A percentile compares a stretch with the other conserved stretches of the same genome.
Conservation (phyloP, 2,329 filamentous ascomycete species). For the Basipetospora chlamydospora region DNA sequence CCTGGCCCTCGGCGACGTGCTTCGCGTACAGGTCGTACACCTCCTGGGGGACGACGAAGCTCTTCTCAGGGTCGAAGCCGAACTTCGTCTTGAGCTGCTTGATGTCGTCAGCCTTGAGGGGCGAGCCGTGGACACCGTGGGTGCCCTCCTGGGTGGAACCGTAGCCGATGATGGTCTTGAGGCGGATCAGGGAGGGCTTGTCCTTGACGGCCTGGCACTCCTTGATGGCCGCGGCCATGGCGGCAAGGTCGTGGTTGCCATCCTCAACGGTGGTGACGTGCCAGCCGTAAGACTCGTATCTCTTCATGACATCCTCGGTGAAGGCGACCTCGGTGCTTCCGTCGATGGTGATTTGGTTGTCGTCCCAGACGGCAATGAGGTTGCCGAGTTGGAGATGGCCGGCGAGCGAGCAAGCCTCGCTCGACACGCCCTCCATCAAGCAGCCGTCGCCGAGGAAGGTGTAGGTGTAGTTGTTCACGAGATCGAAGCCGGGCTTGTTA, state of each 20-base stretch:
- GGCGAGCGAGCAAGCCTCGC: conserved; percentile 80
- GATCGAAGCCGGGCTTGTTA: conserved; percentile 89
- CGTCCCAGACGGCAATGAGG: conserved; percentile 92
- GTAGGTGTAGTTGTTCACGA: conserved; percentile 96
- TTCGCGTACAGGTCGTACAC: conserved; percentile 86
- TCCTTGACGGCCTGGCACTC: conserved; percentile 76
- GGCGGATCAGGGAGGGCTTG: conserved; percentile 95
- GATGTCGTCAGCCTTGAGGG: conserved; percentile 87
- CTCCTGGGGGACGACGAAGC: conserved; percentile 83
- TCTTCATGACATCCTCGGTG: conserved; percentile 89
- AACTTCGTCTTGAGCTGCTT: conserved; percentile 90
- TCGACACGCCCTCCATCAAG: conserved; percentile 94
- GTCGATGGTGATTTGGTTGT: conserved; percentile 95
- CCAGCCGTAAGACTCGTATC: conserved; percentile 97
- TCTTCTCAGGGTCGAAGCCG: conserved; percentile 89
- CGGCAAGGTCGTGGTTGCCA: conserved; percentile 76
- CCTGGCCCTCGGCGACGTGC: conserved; percentile 73
- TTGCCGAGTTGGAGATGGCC: conserved; percentile 97
- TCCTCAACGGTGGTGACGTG: conserved; percentile 73
- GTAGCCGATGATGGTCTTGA: conserved; percentile 94
- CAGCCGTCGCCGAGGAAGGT: conserved; percentile 95
- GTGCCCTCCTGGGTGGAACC: conserved; percentile 89
- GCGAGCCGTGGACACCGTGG: conserved; percentile 88
- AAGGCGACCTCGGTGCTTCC: conserved; percentile 93
- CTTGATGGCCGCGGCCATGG: conserved; percentile 77